Conservation (phyloP, 2,329 filamentous ascomycete species). For the Penicillium sp. region DNA sequence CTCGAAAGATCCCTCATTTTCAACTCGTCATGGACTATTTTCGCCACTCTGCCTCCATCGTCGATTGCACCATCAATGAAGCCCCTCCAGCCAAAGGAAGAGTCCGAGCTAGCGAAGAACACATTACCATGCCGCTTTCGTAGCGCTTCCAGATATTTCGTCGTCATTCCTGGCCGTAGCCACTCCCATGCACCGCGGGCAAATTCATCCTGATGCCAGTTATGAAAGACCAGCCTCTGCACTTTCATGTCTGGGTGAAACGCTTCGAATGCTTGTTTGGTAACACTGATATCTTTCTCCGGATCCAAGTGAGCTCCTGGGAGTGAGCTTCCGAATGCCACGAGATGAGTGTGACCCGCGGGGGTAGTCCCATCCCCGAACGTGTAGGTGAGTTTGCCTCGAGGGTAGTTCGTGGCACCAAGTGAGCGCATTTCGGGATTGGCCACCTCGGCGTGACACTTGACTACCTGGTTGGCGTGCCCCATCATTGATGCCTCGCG, state of each 20-base stretch:
- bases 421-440: slow-evolving; percentile 1
- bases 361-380: slow-evolving; percentile 1
- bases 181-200: slow-evolving; percentile 2
- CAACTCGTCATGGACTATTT: slow-evolving; percentile 3
- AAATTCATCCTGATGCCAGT: slow-evolving; percentile 4
- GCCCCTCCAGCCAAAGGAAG: slow-evolving; percentile 3
- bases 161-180: not conserved
- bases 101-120: slow-evolving; percentile 3
- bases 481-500: not conserved
- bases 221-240: slow-evolving; percentile 1
- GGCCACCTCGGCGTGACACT: slow-evolving; percentile 1
- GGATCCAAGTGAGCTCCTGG: not conserved
- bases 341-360: slow-evolving; percentile 1
- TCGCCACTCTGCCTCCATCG: slow-evolving; percentile 1
- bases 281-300: not conserved
- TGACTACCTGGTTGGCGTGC: not conserved
- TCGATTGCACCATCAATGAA: slow-evolving; percentile 6
- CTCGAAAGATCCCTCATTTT: not conserved
- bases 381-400: not conserved
- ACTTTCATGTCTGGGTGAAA: not conserved
- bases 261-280: not conserved
- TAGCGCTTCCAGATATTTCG: slow-evolving; percentile 1
- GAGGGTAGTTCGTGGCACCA: not conserved
- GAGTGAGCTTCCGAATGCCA: slow-evolving; percentile 1
- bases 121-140: slow-evolving; percentile 5